Evolutionary conservation across 495 filamentous ascomycete species (phyloP).

Genomic region (Pseudotulostoma volvatum): DNA sequence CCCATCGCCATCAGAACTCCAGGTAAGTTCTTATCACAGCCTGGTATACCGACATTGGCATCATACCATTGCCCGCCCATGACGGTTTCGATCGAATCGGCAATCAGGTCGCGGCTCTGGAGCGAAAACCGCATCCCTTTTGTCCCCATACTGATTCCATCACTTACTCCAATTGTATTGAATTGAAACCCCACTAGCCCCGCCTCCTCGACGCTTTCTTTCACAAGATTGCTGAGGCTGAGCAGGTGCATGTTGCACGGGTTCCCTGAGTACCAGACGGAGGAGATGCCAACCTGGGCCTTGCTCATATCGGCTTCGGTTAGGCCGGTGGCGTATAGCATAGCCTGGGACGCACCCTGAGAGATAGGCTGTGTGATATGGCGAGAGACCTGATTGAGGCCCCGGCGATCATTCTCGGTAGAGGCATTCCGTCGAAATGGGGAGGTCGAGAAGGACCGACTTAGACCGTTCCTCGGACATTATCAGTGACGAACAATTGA

Average conservation of each 20-base stretch:
- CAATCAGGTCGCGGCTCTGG: slow-evolving; percentile 89
- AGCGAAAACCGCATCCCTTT: slow-evolving; percentile 82
- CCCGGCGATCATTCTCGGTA: slow-evolving; percentile 23
- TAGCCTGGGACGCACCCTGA: slow-evolving; percentile 95
- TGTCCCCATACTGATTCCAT: slow-evolving; percentile 42
- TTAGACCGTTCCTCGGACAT: slow-evolving; percentile 8
- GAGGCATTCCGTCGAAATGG: slow-evolving; percentile 24
- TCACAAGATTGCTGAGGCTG: slow-evolving; percentile 66
- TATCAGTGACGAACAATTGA: too few species aligned
- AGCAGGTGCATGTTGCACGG: slow-evolving; percentile 99
- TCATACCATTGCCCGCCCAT: slow-evolving; percentile 99
- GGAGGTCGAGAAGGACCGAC: slow-evolving; percentile 34
- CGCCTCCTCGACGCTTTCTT: slow-evolving; percentile 66
- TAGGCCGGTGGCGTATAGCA: slow-evolving; percentile 92
- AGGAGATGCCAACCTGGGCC: slow-evolving; percentile 92
- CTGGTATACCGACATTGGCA: slow-evolving; percentile 94
- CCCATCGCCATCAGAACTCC: slow-evolving; percentile 98
- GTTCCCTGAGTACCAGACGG: slow-evolving; percentile 77
- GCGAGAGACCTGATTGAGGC: slow-evolving; percentile 66
- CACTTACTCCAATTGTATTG: slow-evolving; percentile 91
- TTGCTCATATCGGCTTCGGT: slow-evolving; percentile 74
- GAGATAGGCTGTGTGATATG: slow-evolving; percentile 88
- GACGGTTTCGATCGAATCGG: slow-evolving; percentile 94
- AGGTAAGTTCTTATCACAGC: slow-evolving; percentile 99
- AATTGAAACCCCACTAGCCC: slow-evolving; percentile 79